Base-by-base conservation (phyloP, 352 stramenopile genomes). In the Globisporangium ultimum region DNA sequence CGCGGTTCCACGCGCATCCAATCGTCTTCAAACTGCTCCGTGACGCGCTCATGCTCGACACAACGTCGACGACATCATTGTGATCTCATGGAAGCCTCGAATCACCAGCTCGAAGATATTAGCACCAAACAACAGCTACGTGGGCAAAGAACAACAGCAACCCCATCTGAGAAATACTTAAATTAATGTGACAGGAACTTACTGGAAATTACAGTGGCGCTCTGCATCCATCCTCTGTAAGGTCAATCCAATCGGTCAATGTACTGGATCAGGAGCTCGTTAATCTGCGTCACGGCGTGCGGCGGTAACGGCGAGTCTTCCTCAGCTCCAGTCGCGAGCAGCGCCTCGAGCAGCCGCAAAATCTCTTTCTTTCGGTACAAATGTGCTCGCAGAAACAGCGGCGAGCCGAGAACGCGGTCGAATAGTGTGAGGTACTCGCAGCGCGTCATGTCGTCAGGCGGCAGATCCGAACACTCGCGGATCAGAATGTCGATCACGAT, bases 401-500 rank as follows among this genome's bases (percentile, higher is more conserved):
- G 57, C 28, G 78, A 84, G 24, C 55, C 60, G 28, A 91, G 54
- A 17, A 67, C 58, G 5, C 65, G 57, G 48, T 87, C 72, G 52
- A 91, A 61, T 52, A 87, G 51, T n/a, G 56, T 18, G 24, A 89
- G 63, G 36, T 81, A 87, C 32, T 74, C 43, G 14, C 74, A 51
- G 4, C 79, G 72, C 28, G 69, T 68, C 9, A 54, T 11, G 36
- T 89, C 77, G 15, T 86, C 74, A 4, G 78, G 70, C 41, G 82
- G 76, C 17, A 85, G 61, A 58, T 91, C 82, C 1, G 65, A 77
- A 21, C 71, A 79, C 46, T 91, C 82, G 34, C 82, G 70, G 53
- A 91, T 74, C 17, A 86, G 32, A 38, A 91, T 70, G 63, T 91
- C 82, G 6, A 91, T 48, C 38, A 91, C 59, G 36, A 91, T 59